A percentile compares a stretch with the other conserved stretches of the same genome.
These are phyloP conservation scores for Eucalyptus melliodora DNA, from an alignment of 345 rosid species.

Conservation along the genomic window DNA sequence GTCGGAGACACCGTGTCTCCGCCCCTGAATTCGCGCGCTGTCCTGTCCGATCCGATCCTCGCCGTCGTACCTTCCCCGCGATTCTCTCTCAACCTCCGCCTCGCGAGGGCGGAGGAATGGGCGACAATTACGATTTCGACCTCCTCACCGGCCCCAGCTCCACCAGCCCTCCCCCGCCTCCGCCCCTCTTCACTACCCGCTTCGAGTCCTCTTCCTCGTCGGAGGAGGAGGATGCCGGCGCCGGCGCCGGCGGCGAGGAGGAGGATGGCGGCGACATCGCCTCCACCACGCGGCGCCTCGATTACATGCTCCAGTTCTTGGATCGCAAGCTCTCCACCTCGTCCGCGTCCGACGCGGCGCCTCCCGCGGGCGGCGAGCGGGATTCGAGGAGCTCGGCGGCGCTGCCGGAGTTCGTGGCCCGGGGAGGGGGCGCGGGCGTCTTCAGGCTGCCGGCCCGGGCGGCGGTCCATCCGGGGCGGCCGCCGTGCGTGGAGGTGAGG, in stretches of 20 bases:
- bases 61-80: not conserved
- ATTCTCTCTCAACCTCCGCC: not conserved
- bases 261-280: conserved; percentile 14
- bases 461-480: conserved; percentile 70
- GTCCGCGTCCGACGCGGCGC: conserved; percentile 3
- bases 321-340: conserved; percentile 57
- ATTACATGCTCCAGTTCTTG: conserved; percentile 82
- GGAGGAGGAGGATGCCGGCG: not conserved
- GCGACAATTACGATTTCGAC: not conserved
- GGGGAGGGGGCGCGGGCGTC: conserved; percentile 41
- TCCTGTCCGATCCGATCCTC: not conserved
- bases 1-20: not conserved
- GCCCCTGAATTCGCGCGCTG: not conserved
- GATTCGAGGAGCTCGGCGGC: not conserved
- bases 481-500: conserved; percentile 68
- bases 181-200: conserved; percentile 34
- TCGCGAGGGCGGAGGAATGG: not conserved
- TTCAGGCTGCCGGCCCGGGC: conserved; percentile 61
- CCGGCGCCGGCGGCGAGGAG: conserved; percentile 13
- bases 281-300: conserved; percentile 64
- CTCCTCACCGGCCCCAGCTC: not conserved
- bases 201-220: conserved; percentile 19
- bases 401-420: conserved; percentile 49
- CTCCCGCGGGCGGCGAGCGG: not conserved
- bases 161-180: not conserved